Evolutionary conservation across 495 filamentous ascomycete species (phyloP).

Genomic region (Trichocladium uniseriatum): DNA sequence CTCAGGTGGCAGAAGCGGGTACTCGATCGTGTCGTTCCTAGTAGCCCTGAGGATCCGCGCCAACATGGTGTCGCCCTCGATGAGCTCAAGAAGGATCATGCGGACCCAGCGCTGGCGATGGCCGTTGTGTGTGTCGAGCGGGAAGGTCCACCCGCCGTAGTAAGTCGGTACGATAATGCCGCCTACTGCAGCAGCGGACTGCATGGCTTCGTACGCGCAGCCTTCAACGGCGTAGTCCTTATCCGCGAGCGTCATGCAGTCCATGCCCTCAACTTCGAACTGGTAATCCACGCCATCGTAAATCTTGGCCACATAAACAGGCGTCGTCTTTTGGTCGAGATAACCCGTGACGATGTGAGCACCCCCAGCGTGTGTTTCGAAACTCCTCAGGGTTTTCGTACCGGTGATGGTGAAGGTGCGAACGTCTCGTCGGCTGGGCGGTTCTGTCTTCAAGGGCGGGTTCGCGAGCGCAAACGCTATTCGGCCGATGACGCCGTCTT

Average conservation of each 20-base stretch:
- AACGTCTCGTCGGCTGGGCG: background rate
- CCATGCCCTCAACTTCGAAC: background rate
- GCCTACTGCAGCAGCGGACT: background rate
- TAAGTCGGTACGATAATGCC: background rate
- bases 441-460: background rate
- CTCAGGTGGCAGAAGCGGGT: background rate
- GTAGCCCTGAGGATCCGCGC: background rate
- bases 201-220: constrained; percentile 1
- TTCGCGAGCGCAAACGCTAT: background rate
- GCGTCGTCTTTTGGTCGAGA: background rate
- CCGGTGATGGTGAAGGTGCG: background rate
- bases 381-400: background rate
- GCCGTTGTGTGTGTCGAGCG: background rate
- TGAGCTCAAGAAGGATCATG: constrained; percentile 2
- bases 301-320: background rate
- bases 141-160: background rate
- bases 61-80: background rate
- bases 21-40: background rate
- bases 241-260: constrained; percentile 2
- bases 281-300: background rate
- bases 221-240: background rate
- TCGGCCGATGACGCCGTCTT: background rate
- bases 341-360: background rate
- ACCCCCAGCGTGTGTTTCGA: background rate
- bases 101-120: background rate